These are phyloP conservation scores for Chalciporus pseudorubinellus DNA, from an alignment of 768 basidiomycete species.

Conservation along the genomic window DNA sequence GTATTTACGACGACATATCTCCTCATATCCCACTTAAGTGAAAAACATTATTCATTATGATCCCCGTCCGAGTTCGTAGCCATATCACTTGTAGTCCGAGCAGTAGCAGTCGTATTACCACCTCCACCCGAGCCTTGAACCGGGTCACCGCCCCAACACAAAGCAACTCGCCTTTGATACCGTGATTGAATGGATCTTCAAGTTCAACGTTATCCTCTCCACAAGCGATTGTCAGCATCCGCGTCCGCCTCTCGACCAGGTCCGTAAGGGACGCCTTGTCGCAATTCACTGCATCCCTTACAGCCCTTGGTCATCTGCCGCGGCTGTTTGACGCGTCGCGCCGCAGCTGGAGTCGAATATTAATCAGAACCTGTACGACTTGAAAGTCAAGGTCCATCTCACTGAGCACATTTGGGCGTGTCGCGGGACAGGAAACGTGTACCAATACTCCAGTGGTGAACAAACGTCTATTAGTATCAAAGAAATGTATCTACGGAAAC, in stretches of 20 bases:
- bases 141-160: neutral
- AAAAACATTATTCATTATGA: neutral
- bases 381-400: no score
- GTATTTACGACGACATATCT: neutral
- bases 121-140: neutral
- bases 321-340: constrained; percentile 4
- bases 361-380: no score
- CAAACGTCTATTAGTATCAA: constrained; percentile 17
- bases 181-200: constrained; percentile 1
- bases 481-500: constrained; percentile 21
- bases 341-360: constrained; percentile 12
- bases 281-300: constrained; percentile 24
- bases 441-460: neutral
- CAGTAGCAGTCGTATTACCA: neutral
- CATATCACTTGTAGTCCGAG: neutral
- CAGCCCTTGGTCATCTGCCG: constrained; percentile 19
- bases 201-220: neutral
- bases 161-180: neutral
- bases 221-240: constrained; percentile 11
- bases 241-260: constrained; percentile 11
- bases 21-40: no score
- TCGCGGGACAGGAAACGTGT: constrained; percentile 3
- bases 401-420: constrained; percentile 1
- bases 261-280: constrained; percentile 15
- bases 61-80: neutral